Conservation (phyloP, 2,329 filamentous ascomycete species). For the Pleurostoma richardsiae region DNA sequence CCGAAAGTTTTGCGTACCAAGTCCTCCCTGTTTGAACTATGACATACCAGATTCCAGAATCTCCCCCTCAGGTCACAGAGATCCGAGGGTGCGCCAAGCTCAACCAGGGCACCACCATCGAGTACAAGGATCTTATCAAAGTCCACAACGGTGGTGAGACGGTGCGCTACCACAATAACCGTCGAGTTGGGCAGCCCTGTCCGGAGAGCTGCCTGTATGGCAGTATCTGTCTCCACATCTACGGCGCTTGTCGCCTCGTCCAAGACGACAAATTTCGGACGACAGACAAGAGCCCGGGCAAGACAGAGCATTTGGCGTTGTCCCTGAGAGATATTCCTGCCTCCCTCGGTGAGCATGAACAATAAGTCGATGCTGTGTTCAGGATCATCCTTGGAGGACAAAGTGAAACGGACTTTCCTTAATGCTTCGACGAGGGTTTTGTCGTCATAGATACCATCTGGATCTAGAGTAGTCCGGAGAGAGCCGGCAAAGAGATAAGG, state of each 20-base stretch:
- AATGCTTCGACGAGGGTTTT: conserved; percentile 18
- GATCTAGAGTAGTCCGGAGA: conserved; percentile 58
- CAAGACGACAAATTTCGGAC: conserved; percentile 34
- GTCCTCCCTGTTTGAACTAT: conserved; percentile 20
- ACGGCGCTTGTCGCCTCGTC: conserved; percentile 43
- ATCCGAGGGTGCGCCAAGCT: conserved; percentile 30
- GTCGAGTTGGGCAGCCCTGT: conserved; percentile 42
- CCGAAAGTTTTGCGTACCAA: conserved; percentile 4
- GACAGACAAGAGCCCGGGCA: conserved; percentile 35
- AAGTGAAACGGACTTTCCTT: conserved; percentile 11
- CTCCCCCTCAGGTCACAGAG: conserved; percentile 21
- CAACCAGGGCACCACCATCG: conserved; percentile 39
- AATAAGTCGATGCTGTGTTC: conserved; percentile 24
- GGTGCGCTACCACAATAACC: conserved; percentile 37
- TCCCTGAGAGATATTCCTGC: conserved; percentile 35
- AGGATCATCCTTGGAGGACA: conserved; percentile 7
- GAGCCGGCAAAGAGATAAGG: conserved; percentile 63
- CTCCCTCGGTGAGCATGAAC: conserved; percentile 22
- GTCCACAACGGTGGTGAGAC: conserved; percentile 40
- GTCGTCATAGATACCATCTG: conserved; percentile 55
- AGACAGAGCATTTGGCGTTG: conserved; percentile 44
- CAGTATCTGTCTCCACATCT: conserved; percentile 50
- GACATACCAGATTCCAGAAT: conserved; percentile 22
- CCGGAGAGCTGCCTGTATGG: conserved; percentile 52
- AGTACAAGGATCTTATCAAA: conserved; percentile 47